Conservation (phyloP, 371 early-diverging fungal species). For the Rhizomucor miehei region DNA sequence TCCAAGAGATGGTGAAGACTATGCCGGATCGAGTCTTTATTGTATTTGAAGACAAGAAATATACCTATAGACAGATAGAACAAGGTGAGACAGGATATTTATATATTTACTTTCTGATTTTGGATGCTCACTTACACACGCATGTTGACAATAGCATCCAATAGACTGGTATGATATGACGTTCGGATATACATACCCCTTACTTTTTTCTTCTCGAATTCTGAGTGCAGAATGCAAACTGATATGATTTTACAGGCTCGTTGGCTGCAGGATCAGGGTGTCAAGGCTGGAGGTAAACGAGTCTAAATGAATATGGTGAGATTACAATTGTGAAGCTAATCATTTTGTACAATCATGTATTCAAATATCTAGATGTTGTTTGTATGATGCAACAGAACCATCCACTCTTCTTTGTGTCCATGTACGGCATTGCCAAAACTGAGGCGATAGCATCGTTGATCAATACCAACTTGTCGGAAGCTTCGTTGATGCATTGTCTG, state of each 20-base stretch:
- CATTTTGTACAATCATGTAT: no score
- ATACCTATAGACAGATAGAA: constrained; percentile 23
- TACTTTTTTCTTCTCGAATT: neutral
- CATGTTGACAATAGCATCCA: constrained; percentile 14
- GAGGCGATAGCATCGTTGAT: constrained; percentile 31
- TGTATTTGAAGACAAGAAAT: constrained; percentile 21
- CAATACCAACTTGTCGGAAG: constrained; percentile 27
- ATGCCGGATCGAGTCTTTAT: constrained; percentile 19
- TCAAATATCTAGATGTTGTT: constrained; percentile 22
- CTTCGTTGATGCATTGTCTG: constrained; percentile 26
- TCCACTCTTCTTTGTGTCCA: constrained; percentile 21
- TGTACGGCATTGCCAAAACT: constrained; percentile 27
- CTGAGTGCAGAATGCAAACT: no score
- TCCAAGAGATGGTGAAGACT: constrained; percentile 19
- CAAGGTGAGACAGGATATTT: constrained; percentile 11
- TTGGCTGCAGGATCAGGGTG: constrained; percentile 20
- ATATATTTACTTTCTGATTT: neutral
- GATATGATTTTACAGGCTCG: constrained; percentile 22
- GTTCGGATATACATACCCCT: neutral
- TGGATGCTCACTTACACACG: neutral
- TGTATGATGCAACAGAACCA: constrained; percentile 35
- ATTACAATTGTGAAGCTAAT: no score
- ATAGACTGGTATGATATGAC: constrained; percentile 14
- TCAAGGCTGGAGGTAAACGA: constrained; percentile 23
- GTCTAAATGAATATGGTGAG: neutral